These are phyloP conservation scores for Somion occarium DNA, from an alignment of 1,284 basidiomycete genomes.

Conservation along the genomic window DNA sequence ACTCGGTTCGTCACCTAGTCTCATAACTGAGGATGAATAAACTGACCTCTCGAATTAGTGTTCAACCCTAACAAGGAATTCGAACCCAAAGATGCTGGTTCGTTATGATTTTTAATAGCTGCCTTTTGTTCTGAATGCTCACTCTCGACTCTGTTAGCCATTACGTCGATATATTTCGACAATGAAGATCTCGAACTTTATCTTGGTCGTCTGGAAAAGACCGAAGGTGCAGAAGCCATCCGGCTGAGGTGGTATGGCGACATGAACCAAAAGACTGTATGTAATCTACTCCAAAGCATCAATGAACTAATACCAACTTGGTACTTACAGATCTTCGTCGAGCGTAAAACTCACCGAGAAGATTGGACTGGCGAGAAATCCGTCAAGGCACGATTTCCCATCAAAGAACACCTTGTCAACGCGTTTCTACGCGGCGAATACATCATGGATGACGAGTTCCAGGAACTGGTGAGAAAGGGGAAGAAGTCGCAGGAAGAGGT, in stretches of 20 bases:
- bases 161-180: slow-evolving; percentile 90
- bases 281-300: slow-evolving; percentile 16
- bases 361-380: slow-evolving; percentile 99
- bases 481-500: slow-evolving; percentile 95
- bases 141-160: slow-evolving; percentile 40
- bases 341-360: slow-evolving; percentile 98
- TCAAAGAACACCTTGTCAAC: slow-evolving; percentile 95
- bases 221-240: slow-evolving; percentile 96
- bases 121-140: neutral
- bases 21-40: neutral
- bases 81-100: slow-evolving; percentile 76
- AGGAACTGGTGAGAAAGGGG: slow-evolving; percentile 83
- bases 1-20: slow-evolving; percentile 51
- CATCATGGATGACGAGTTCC: slow-evolving; percentile 93
- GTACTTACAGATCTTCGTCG: slow-evolving; percentile 80
- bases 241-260: slow-evolving; percentile 99
- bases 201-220: slow-evolving; percentile 95
- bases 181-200: slow-evolving; percentile 98
- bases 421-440: slow-evolving; percentile 88
- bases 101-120: slow-evolving; percentile 31
- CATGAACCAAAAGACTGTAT: slow-evolving; percentile 71
- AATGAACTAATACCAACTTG: neutral
- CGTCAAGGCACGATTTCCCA: slow-evolving; percentile 96
- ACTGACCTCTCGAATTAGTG: slow-evolving; percentile 44
- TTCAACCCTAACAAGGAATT: slow-evolving; percentile 97